Percentiles rank a stretch among this genome's conserved stretches.
These are phyloP conservation scores for Vickermania ingenoplastis DNA, from an alignment of 208 protist genomes.

Conservation along the genomic window DNA sequence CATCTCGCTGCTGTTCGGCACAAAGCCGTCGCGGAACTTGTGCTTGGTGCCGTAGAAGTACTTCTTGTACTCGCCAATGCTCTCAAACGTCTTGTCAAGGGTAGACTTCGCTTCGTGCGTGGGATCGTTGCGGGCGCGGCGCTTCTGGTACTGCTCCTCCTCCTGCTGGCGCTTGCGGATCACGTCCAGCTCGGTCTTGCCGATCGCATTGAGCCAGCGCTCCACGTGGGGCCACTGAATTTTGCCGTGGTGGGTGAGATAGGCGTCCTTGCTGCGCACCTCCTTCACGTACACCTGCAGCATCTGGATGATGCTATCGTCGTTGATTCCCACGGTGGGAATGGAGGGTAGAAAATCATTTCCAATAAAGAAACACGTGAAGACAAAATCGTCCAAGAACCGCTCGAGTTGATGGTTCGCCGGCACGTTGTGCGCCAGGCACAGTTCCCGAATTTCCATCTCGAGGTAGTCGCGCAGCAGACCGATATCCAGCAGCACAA, in stretches of 20 bases:
- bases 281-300: slow-evolving; percentile 76
- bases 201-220: slow-evolving; percentile 63
- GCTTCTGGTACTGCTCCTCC: slow-evolving; percentile 71
- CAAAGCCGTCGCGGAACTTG: slow-evolving; percentile 63
- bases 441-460: slow-evolving; percentile 64
- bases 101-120: slow-evolving; percentile 44
- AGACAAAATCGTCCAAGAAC: slow-evolving; percentile 95
- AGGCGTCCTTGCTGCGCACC: slow-evolving; percentile 53
- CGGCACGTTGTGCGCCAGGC: slow-evolving; percentile 10
- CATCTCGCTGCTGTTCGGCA: slow-evolving; percentile 55
- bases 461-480: slow-evolving; percentile 94
- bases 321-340: slow-evolving; percentile 91
- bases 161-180: slow-evolving; percentile 53
- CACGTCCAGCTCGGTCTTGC: slow-evolving; percentile 67
- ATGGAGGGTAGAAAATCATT: slow-evolving; percentile 99
- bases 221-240: slow-evolving; percentile 67
- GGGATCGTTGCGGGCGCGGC: slow-evolving; percentile 39
- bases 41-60: slow-evolving; percentile 83
- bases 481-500: slow-evolving; percentile 87
- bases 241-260: slow-evolving; percentile 66
- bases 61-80: slow-evolving; percentile 77
- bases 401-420: slow-evolving; percentile 82
- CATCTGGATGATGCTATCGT: slow-evolving; percentile 86
- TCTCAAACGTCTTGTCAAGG: slow-evolving; percentile 19
- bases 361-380: slow-evolving; percentile 97